Base-by-base conservation (phyloP, 176 grass and related monocot species). In the Paspalum vaginatum region DNA sequence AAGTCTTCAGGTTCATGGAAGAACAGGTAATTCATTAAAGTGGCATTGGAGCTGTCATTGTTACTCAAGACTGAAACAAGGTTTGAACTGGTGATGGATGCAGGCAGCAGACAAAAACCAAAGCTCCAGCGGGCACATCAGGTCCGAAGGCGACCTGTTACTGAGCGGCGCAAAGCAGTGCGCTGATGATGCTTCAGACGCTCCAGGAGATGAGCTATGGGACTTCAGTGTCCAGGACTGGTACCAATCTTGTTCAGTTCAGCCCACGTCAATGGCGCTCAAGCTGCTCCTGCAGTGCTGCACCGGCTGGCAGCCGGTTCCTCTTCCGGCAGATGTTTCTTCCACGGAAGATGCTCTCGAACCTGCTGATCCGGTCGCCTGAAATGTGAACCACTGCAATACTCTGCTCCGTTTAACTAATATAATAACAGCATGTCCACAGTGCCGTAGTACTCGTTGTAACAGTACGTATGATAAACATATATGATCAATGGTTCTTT, bases 101-200 rank as follows among this genome's bases (percentile, higher is more conserved):
- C 75, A 94, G 91, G 91, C 91, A 65, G 79, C 84, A 49, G 91
- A 94, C 84, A 90, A 14, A 59, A 84, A 98, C 54, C 56, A 72
- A 55, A 81, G 61, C 18, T 56, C 74, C 9, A 68, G 83, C 26
- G 92, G 92, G 61, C 52, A 44, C 68, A 80, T 93, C 75, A 81
- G 65, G 41, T 98, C 90, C 3, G 88, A 94, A 91, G 90, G 74
- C 15, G 95, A 98, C 70, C 59, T 94, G 48, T 87, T 98, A 74
- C 85, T 92, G 46, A 94, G 93, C 16, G 87, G 21, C 0, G 95
- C 83, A 15, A 43, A 74, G 25, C 78, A 68, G 45, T 11, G 40
- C 27, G 14, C 12, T 25, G 64, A 5, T 58, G 17, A 71, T 40
- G 41, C 14, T 44, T 45, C 25, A 18, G 41, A 76, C 46, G 25